Base-by-base conservation (phyloP, 352 stramenopile species). In the Globisporangium cederbergense region DNA sequence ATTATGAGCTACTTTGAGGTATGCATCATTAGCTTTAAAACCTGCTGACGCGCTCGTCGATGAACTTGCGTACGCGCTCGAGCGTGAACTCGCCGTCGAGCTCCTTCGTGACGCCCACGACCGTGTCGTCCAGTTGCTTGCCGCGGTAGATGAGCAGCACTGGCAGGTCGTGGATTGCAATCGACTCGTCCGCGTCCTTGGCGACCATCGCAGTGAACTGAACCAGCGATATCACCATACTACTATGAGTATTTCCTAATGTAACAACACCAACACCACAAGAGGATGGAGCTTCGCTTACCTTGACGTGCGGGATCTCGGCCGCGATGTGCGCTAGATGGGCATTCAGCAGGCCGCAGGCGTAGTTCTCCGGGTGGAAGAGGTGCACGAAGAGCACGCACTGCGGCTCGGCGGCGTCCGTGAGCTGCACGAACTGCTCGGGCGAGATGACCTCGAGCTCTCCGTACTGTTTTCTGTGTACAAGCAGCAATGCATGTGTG, bases 311-410 rank as follows among this genome's bases (percentile, higher is more conserved):
- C 6, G 81, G 59, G 45, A 89, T 68, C n/a, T 83, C 73, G 20
- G 53, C 58, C 51, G 81, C 82, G n/a, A 93, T 65, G 38, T 71
- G 16, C 61, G 79, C 71, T 2, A 95, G 70, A 52, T 90, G 81
- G 28, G 75, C 61, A 59, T 95, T 95, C 18, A 95, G 64, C 30
- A 93, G 66, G 1, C 64, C 53, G 36, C 86, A 95, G n/a, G 80
- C 67, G 57, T 93, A 89, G 70, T 81, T 95, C 28, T 90, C 82
- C 0, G 76, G 64, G 43, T 90, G 73, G 49, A 83, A 91, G 5
- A 93, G 71, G 53, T 93, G 84, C 34, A 93, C 73, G 22, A 90
- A 51, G 59, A 76, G 68, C 14, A 66, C 62, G 40, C 64, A 51
- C 45, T 72, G 60, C 45, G 68, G 49, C 25, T 64, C 52, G 4